A percentile compares a stretch with the other conserved stretches of the same genome.
phyloP scores from a whole-genome alignment of 331 rosid genomes.

The Cydonia oblonga region DNA sequence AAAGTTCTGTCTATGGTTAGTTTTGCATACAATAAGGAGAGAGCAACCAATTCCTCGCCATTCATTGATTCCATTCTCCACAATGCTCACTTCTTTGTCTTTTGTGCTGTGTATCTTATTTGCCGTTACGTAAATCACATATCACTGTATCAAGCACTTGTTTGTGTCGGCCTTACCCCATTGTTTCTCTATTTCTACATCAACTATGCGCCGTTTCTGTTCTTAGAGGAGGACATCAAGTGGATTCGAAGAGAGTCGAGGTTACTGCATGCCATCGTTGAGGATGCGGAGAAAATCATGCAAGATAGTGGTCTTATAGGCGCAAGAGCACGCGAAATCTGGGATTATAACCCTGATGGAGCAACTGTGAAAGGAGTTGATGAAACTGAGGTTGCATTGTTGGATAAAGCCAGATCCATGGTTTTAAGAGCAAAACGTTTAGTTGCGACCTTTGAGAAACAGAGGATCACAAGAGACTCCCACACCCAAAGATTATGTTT shows the following conservation, averaged over 20 bases:
- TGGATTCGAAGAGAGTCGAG: conserved; percentile 5
- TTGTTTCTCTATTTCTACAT: background rate
- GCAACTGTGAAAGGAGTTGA: background rate
- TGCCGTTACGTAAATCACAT: background rate
- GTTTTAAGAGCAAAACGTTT: background rate
- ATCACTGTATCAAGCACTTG: background rate
- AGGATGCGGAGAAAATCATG: conserved; percentile 1
- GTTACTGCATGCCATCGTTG: conserved; percentile 4
- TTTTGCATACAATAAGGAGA: background rate
- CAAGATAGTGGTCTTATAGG: background rate
- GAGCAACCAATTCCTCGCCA: background rate
- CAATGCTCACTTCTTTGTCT: background rate
- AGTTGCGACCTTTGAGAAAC: background rate
- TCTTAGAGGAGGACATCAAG: background rate
- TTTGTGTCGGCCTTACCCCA: background rate
- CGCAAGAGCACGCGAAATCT: background rate
- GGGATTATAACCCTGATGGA: background rate
- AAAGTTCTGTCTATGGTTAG: background rate
- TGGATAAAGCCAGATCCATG: background rate
- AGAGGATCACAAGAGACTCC: background rate
- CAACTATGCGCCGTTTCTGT: background rate
- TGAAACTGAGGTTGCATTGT: conserved; percentile 1
- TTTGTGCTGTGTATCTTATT: background rate
- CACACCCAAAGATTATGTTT: background rate
- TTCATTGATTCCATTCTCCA: background rate